These are phyloP conservation scores for Hypoxylon trugodes DNA, from an alignment of 495 filamentous ascomycete genomes.

Conservation along the genomic window DNA sequence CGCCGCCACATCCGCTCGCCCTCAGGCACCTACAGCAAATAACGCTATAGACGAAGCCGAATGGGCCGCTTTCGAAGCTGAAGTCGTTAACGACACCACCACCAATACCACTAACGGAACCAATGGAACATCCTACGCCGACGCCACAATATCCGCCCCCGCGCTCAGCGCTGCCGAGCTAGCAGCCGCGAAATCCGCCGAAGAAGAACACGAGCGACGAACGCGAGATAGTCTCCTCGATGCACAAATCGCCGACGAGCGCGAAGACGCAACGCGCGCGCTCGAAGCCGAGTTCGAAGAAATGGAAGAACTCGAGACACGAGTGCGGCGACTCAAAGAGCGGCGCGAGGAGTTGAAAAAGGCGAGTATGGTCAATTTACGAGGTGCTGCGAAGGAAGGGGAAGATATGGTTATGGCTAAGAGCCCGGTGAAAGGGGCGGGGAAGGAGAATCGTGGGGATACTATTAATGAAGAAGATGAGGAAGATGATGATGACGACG, in stretches of 20 bases:
- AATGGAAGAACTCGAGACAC: constrained; percentile 89
- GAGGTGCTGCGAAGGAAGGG: constrained; percentile 38
- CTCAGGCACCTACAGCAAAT: constrained; percentile 6
- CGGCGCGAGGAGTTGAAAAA: constrained; percentile 61
- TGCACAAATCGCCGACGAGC: constrained; percentile 69
- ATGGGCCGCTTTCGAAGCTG: constrained; percentile 92
- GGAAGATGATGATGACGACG: constrained; percentile 61
- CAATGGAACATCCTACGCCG: constrained; percentile 34
- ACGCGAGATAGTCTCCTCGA: constrained; percentile 74
- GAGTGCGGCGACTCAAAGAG: constrained; percentile 79
- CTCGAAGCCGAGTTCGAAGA: constrained; percentile 92
- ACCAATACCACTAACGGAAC: constrained; percentile 10
- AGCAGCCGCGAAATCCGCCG: constrained; percentile 71
- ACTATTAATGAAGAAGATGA: constrained; percentile 47
- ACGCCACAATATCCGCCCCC: constrained; percentile 74
- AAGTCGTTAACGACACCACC: constrained; percentile 65
- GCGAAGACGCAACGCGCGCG: constrained; percentile 82
- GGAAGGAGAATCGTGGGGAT: constrained; percentile 36
- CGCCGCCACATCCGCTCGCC: not conserved
- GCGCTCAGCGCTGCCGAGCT: constrained; percentile 76
- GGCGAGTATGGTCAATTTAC: constrained; percentile 46
- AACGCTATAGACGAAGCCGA: constrained; percentile 76
- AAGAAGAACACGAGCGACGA: constrained; percentile 62
- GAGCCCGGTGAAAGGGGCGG: constrained; percentile 20
- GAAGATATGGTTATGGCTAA: constrained; percentile 31